Percentiles rank a stretch among this genome's conserved stretches.
Evolutionary conservation across 2,329 filamentous ascomycete species (phyloP).

Genomic region (Phialemoniopsis sp.): DNA sequence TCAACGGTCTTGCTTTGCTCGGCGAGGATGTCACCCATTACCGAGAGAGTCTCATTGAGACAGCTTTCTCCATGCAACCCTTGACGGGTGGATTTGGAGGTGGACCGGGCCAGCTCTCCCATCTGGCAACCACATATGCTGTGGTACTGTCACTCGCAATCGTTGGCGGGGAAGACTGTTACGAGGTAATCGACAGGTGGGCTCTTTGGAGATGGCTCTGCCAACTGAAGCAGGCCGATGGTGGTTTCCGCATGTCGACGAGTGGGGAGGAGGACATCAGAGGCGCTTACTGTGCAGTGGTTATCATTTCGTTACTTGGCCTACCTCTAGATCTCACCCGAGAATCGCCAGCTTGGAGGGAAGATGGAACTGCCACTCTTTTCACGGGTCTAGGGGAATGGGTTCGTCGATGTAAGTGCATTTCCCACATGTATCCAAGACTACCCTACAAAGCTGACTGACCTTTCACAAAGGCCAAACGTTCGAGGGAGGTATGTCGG

Average conservation of each 20-base stretch:
- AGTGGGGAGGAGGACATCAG: conserved; percentile 91
- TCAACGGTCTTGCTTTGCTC: conserved; percentile 70
- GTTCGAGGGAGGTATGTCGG: conserved; percentile 90
- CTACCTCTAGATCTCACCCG: conserved; percentile 75
- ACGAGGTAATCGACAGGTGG: conserved; percentile 73
- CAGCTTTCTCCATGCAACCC: conserved; percentile 80
- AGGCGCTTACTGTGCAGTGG: conserved; percentile 87
- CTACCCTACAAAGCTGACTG: too few relatives aligned
- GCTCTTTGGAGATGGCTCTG: conserved; percentile 91
- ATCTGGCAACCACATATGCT: conserved; percentile 87
- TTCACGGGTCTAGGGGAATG: conserved; percentile 74
- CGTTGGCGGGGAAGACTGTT: conserved; percentile 68
- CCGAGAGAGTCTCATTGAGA: conserved; percentile 66
- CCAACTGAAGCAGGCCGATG: conserved; percentile 77
- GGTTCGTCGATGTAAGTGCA: conserved; percentile 68
- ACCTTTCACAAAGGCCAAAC: conserved; percentile 64
- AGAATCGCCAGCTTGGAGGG: conserved; percentile 62
- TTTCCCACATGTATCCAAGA: too few relatives aligned
- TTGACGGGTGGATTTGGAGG: conserved; percentile 82
- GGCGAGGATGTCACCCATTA: conserved; percentile 70
- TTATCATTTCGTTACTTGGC: conserved; percentile 77
- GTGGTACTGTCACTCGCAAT: conserved; percentile 73
- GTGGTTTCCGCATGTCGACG: conserved; percentile 83
- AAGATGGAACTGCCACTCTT: conserved; percentile 59
- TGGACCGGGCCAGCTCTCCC: conserved; percentile 85